phyloP scores from a whole-genome alignment of 495 filamentous ascomycete species.

The Aspergillus asperescens region DNA sequence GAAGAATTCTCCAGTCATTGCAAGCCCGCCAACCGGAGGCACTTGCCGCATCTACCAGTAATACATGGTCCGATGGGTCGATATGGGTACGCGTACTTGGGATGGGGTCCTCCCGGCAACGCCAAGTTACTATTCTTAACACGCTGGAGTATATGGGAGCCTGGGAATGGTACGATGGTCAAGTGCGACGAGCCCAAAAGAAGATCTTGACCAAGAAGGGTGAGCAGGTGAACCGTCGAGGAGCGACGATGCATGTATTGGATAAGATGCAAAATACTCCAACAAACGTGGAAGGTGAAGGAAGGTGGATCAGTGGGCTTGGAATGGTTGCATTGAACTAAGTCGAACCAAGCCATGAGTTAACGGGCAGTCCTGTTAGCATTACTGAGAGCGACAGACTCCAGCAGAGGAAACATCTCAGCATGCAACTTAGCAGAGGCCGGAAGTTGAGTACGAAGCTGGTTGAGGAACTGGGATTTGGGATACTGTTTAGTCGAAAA shows the following conservation, averaged over 20 bases:
- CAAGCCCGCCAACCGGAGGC: not conserved
- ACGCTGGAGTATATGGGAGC: slow-evolving; percentile 1
- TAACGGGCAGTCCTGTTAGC: not conserved
- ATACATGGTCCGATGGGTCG: not conserved
- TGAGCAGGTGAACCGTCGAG: not conserved
- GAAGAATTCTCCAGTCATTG: not conserved
- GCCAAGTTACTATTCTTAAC: slow-evolving; percentile 1
- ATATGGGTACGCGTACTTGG: not conserved
- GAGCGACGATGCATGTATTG: not conserved
- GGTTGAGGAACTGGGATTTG: not conserved
- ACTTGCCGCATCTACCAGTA: not conserved
- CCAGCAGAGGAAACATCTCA: not conserved
- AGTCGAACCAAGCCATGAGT: not conserved
- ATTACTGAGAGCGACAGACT: not conserved
- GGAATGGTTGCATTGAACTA: not conserved
- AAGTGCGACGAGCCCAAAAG: not conserved
- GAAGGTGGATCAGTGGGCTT: not conserved
- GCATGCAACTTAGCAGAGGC: not conserved
- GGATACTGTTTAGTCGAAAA: slow-evolving; percentile 1
- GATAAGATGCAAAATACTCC: not conserved
- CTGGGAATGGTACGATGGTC: not conserved
- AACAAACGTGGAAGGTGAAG: not conserved
- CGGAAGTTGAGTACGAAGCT: slow-evolving; percentile 1
- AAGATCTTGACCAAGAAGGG: not conserved
- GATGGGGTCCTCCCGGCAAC: not conserved